Evolutionary conservation across 1,284 basidiomycete genomes (phyloP), one percentile per base, ranked within the genome.

Genomic region (Ceratobasidium sp.): DNA sequence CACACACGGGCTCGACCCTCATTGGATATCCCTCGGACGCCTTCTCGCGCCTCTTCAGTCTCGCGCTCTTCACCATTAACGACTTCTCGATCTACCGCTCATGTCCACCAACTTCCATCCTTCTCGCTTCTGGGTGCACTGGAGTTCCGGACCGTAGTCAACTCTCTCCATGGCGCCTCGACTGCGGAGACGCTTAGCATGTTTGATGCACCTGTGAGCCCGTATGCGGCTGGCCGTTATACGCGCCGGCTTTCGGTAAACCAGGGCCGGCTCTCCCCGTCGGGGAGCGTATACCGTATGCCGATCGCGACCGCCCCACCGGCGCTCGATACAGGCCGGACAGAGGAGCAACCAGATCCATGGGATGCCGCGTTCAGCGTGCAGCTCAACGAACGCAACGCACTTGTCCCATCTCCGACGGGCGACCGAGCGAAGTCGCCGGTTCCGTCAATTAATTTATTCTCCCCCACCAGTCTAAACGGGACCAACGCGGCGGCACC

Each of bases 61-160:
- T 56, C 86, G 86, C 44, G 68, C 42, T 83, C 89, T 82, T 82
- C 88, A 83, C 81, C 85, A 83, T 83, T 88, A 55, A 72, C 78
- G 23, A 20, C 78, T 20, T 56, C 66, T 40, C 56, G 51, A 63
- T 69, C 72, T 5, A 23, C 18, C 6, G 83, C 87, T 9, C 85
- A 85, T 46, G 80, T 86, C 26, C 83, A 85, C 9, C 89, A 90
- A 78, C 89, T 95, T 85, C 93, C 93, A 0, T 94, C 93, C 0
- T 96, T 97, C 85, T 97, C 96, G 6, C 89, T 99, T 1, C 90
- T 98, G 2, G 95, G 97, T 10, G 97, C 97, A 0, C 90, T 99
- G 81, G 91, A 93, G 82, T 87, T 89, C 39, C 89, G 89, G 56
- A 90, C 90, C 0, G 86, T 94, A 58, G 85, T 91, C 82, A 92